Conservation (phyloP, 2,329 filamentous ascomycete genomes). For the Neonectria ditissima region DNA sequence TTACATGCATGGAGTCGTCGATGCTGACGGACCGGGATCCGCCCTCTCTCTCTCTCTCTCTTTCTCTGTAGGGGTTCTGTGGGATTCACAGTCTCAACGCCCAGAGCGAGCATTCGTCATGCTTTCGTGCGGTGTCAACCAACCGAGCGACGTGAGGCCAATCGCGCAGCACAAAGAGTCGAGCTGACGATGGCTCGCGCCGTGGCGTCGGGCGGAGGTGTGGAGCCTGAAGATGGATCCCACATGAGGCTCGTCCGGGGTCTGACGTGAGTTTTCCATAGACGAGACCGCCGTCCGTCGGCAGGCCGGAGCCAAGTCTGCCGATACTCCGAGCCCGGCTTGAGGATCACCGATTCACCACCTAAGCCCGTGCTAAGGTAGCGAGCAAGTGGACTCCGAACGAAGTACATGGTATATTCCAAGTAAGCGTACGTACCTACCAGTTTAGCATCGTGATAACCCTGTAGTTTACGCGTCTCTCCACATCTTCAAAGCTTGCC, state of each 20-base stretch:
- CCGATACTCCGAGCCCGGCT: background rate
- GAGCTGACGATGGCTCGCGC: background rate
- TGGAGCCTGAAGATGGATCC: conserved; percentile 1
- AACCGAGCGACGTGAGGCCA: background rate
- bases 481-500: background rate
- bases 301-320: background rate
- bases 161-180: background rate
- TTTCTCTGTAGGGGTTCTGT: too few species aligned
- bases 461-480: background rate
- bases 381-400: too few species aligned
- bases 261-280: background rate
- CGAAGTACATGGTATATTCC: background rate
- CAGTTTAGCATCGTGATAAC: background rate
- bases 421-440: too few species aligned
- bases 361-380: too few species aligned
- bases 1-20: background rate
- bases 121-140: background rate
- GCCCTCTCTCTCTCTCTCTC: background rate
- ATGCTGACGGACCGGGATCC: background rate
- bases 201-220: conserved; percentile 5
- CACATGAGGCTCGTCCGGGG: conserved; percentile 4
- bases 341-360: background rate
- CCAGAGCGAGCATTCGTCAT: background rate
- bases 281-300: background rate
- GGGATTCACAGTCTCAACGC: background rate